Evolutionary conservation across 2,329 filamentous ascomycete species (phyloP).

Genomic region (Aspergillus piperis): DNA sequence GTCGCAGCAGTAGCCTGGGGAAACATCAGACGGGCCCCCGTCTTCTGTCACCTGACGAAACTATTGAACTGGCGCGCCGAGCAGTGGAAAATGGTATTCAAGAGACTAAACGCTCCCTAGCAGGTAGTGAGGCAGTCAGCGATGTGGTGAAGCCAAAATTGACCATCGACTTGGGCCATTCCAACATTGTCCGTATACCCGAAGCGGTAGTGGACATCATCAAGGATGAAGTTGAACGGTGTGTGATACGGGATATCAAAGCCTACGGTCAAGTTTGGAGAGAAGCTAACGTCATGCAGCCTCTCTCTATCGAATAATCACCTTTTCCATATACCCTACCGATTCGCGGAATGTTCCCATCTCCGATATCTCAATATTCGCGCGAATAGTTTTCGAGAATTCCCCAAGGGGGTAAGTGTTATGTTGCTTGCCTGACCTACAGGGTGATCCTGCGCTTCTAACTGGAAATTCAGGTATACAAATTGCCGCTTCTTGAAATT

Average conservation of each 20-base stretch:
- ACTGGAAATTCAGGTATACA: slow-evolving; percentile 66
- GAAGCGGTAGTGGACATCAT: slow-evolving; percentile 54
- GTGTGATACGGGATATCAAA: slow-evolving; percentile 16
- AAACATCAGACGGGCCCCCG: slow-evolving; percentile 29
- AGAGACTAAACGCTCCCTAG: slow-evolving; percentile 50
- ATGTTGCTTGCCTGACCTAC: neutral
- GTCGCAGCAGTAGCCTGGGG: slow-evolving; percentile 16
- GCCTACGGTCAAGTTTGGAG: neutral
- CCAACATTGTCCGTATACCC: slow-evolving; percentile 51
- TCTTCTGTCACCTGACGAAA: slow-evolving; percentile 46
- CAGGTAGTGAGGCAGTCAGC: slow-evolving; percentile 47
- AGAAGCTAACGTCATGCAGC: slow-evolving; percentile 32
- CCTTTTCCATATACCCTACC: slow-evolving; percentile 51
- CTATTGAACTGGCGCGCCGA: slow-evolving; percentile 46
- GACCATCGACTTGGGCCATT: slow-evolving; percentile 54
- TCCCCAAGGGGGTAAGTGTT: slow-evolving; percentile 62
- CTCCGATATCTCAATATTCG: slow-evolving; percentile 54
- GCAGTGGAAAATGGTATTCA: slow-evolving; percentile 51
- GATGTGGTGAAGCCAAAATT: slow-evolving; percentile 52
- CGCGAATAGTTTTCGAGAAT: slow-evolving; percentile 57
- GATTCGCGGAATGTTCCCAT: slow-evolving; percentile 51
- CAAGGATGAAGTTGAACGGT: slow-evolving; percentile 56
- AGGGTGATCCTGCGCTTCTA: slow-evolving; percentile 8
- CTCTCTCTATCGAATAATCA: slow-evolving; percentile 55
- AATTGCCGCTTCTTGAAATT: slow-evolving; percentile 84